A percentile compares a stretch with the other conserved stretches of the same genome.
Evolutionary conservation across 352 stramenopile genomes (phyloP).

Genomic region (Lagenidium sp.): DNA sequence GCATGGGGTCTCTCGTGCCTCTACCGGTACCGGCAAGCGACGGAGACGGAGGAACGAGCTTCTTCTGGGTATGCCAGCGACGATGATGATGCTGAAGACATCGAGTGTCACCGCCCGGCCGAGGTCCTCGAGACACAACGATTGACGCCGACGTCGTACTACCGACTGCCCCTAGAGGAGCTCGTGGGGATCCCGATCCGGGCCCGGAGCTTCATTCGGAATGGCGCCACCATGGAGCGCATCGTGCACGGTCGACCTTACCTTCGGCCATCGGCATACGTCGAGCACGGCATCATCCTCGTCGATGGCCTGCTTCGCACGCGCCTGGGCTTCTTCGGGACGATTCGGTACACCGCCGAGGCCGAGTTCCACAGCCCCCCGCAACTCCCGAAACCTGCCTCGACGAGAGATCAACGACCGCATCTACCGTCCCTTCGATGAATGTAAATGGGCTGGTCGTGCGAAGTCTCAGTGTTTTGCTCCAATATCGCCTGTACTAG

Average conservation of each 20-base stretch:
- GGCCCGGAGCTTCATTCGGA: conserved; percentile 8
- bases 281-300: conserved; percentile 16
- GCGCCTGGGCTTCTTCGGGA: conserved; percentile 10
- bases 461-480: too few species aligned
- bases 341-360: conserved; percentile 8
- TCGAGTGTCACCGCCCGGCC: background rate
- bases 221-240: conserved; percentile 7
- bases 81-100: too few species aligned
- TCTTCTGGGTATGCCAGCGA: too few species aligned
- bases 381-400: background rate
- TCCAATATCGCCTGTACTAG: too few species aligned
- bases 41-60: too few species aligned
- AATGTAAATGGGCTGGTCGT: too few species aligned
- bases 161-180: conserved; percentile 10
- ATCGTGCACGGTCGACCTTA: background rate
- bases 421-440: background rate
- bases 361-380: conserved; percentile 2
- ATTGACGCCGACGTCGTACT: conserved; percentile 1
- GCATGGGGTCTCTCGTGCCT: too few species aligned
- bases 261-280: conserved; percentile 5
- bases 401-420: background rate
- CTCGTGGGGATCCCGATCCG: conserved; percentile 13
- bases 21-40: too few species aligned
- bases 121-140: background rate
- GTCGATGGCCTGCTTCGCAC: conserved; percentile 8